phyloP scores from a whole-genome alignment of 139 green algal species.

The Closterium sp. region DNA sequence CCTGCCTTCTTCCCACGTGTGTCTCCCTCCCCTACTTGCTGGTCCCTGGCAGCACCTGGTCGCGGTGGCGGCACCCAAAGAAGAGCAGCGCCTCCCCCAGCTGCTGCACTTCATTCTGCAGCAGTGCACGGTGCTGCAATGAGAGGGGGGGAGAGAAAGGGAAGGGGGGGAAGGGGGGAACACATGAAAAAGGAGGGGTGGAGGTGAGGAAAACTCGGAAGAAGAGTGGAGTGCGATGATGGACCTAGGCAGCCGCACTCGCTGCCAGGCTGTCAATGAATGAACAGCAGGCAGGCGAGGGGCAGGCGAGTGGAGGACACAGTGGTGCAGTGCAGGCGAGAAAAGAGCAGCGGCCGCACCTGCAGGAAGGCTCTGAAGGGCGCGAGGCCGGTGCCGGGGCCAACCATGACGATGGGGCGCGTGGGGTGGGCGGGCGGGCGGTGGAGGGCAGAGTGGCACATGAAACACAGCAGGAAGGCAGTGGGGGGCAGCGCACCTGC shows the following conservation, averaged over 20 bases:
- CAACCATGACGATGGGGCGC: constrained; percentile 90
- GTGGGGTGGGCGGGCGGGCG: constrained; percentile 50
- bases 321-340: too few relatives aligned
- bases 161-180: neutral
- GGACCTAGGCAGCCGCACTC: too few relatives aligned
- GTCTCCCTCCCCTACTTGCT: too few relatives aligned
- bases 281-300: too few relatives aligned
- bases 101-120: neutral
- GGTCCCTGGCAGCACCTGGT: neutral
- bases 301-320: too few relatives aligned
- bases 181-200: neutral
- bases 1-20: too few relatives aligned
- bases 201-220: neutral
- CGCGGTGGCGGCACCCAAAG: constrained; percentile 41
- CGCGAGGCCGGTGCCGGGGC: constrained; percentile 91
- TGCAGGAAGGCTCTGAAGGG: constrained; percentile 96
- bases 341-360: too few relatives aligned
- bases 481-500: too few relatives aligned
- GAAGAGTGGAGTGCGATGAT: neutral
- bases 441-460: neutral
- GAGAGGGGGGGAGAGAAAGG: neutral
- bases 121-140: neutral
- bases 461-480: too few relatives aligned
- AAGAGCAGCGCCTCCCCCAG: constrained; percentile 46
- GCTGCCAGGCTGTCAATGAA: too few relatives aligned